phyloP scores from a whole-genome alignment of 441 rosid genomes.

The Pelargonium cotyledonis region DNA sequence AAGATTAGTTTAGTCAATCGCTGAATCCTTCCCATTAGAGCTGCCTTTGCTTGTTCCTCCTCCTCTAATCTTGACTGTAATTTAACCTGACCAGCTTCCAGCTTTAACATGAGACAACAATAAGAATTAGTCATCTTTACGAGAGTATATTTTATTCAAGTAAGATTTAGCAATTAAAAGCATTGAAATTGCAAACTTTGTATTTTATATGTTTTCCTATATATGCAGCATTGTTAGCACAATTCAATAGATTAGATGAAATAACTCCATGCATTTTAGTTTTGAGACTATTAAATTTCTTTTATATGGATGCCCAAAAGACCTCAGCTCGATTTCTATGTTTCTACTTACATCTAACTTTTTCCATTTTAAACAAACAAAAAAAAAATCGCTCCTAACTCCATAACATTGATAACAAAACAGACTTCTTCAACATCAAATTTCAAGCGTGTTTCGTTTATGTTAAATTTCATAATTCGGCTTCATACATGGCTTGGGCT shows the following conservation, averaged over 20 bases:
- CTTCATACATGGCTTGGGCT: no score
- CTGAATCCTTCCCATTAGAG: constrained; percentile 94
- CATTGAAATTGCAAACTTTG: not conserved
- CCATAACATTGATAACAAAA: not conserved
- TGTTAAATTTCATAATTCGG: no score
- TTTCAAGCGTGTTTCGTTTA: not conserved
- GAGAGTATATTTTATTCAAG: not conserved
- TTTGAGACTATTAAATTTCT: not conserved
- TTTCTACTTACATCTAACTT: not conserved
- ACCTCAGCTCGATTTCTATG: not conserved
- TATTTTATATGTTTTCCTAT: not conserved
- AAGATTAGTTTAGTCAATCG: constrained; percentile 79
- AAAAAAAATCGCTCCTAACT: no score
- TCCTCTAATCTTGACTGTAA: constrained; percentile 85
- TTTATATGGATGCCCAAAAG: not conserved
- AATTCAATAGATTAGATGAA: constrained; percentile 1
- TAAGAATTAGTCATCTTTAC: not conserved
- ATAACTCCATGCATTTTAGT: not conserved
- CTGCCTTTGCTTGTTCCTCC: constrained; percentile 93
- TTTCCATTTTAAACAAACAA: no score
- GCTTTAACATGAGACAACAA: constrained; percentile 20
- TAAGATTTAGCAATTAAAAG: not conserved
- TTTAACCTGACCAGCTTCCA: constrained; percentile 88
- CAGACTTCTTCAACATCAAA: constrained; percentile 2
- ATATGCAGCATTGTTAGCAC: not conserved